phyloP scores from a whole-genome alignment of 306 rosid species.

The Pyrus communis region DNA sequence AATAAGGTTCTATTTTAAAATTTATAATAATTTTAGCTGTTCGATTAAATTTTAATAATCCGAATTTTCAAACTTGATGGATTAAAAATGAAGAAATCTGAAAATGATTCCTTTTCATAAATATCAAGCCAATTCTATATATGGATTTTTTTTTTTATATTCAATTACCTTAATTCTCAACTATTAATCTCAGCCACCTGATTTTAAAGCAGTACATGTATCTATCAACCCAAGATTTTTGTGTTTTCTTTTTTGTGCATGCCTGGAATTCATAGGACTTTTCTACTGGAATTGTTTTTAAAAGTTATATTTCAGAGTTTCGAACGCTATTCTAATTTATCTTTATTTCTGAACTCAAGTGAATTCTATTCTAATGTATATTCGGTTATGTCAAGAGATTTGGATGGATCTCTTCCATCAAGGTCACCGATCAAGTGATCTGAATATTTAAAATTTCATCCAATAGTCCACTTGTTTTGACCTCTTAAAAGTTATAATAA shows the following conservation, averaged over 20 bases:
- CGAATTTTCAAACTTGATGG: rapidly evolving
- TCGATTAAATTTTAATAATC: too few species aligned
- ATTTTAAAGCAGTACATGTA: not conserved
- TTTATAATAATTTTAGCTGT: too few species aligned
- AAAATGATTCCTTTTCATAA: too few species aligned
- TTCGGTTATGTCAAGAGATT: not conserved
- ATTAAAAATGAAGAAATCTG: rapidly evolving
- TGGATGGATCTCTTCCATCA: rapidly evolving
- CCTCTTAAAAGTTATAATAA: rapidly evolving
- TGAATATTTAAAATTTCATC: rapidly evolving
- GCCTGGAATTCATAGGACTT: too few species aligned
- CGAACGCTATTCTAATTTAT: too few species aligned
- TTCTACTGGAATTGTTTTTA: too few species aligned
- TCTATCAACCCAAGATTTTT: not conserved
- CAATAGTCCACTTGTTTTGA: too few species aligned
- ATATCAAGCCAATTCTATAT: not conserved
- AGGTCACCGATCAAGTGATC: too few species aligned
- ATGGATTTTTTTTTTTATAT: not conserved
- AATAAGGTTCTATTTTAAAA: rapidly evolving
- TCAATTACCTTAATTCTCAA: not conserved
- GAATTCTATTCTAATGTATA: not conserved
- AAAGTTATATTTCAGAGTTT: not conserved
- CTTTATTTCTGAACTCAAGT: not conserved
- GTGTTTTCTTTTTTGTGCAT: not conserved
- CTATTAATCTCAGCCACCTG: not conserved